These are phyloP conservation scores for Linum tenue DNA, from an alignment of 345 rosid species.

Conservation along the genomic window DNA sequence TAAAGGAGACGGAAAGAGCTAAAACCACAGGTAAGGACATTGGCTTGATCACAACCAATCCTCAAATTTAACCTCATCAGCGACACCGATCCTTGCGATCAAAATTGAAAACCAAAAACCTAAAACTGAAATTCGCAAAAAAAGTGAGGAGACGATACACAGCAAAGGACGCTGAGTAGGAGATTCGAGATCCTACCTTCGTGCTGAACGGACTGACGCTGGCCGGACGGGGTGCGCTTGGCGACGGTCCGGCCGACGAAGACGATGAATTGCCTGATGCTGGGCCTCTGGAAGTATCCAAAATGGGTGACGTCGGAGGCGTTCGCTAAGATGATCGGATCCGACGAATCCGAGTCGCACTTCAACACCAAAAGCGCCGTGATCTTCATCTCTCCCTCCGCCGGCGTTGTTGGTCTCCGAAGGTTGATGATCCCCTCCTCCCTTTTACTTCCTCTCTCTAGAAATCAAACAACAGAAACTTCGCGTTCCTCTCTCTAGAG, in stretches of 20 bases:
- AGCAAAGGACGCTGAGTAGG: background rate
- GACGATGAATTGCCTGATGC: constrained; percentile 77
- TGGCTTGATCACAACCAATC: background rate
- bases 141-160: background rate
- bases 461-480: background rate
- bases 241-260: constrained; percentile 93
- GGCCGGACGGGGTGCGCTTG: constrained; percentile 68
- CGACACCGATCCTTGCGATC: background rate
- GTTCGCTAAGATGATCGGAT: constrained; percentile 58
- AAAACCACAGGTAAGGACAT: too few species aligned
- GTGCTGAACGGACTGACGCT: constrained; percentile 89
- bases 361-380: constrained; percentile 78
- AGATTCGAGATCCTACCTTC: constrained; percentile 40
- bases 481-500: background rate
- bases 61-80: background rate
- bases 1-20: too few species aligned
- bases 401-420: background rate
- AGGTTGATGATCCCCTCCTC: background rate
- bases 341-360: constrained; percentile 52
- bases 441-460: background rate
- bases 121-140: background rate
- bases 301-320: constrained; percentile 78
- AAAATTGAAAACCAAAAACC: background rate
- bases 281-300: constrained; percentile 79
- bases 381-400: constrained; percentile 60